Evolutionary conservation across 345 rosid genomes (phyloP), one percentile per base, ranked within the genome.

Genomic region (Hibiscus mutabilis): DNA sequence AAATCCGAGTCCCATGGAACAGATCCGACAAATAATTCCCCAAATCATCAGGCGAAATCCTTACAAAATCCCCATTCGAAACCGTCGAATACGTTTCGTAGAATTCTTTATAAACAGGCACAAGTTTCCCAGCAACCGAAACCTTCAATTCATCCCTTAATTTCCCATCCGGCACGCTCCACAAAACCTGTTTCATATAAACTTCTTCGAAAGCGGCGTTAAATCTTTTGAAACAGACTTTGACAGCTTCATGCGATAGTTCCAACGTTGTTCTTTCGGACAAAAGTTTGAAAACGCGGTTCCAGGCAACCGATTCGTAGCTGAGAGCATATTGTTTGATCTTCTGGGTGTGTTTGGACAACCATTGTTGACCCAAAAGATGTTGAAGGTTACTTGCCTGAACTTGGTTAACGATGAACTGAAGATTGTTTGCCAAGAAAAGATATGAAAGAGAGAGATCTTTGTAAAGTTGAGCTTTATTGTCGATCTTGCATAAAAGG

Each of bases 351-450:
- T 90, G 92, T 58, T 61, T 78, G 5, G 55, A 55, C 60, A 89
- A n/a, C 99, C 99, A 95, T 52, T 86, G 86, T 4, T 85, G 88
- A 27, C 99, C 94, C 13, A 92, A 89, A 74, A 89, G 82, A 53
- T 82, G 18, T 66, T 75, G 82, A 31, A 95, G 82, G 64, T 74
- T 76, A 62, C 86, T 79, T 61, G 84, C 76, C 14, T 72, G 69
- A 31, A 90, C 96, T 18, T 79, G 91, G 40, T 77, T 76, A 0
- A 86, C 74, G 53, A 92, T 81, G 81, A 78, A 87, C 46, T 86
- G 84, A 40, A 92, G 91, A 64, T 95, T 95, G 83, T 88, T 95
- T 9, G 97, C 92, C 5, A 90, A 84, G 85, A 90, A 95, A 68
- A 95, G 86, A 71, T 95, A 90, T 0, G 94, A 85, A 58, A 87